Evolutionary conservation across 768 basidiomycete genomes (phyloP).

Genomic region (Rhodocollybia butyracea): DNA sequence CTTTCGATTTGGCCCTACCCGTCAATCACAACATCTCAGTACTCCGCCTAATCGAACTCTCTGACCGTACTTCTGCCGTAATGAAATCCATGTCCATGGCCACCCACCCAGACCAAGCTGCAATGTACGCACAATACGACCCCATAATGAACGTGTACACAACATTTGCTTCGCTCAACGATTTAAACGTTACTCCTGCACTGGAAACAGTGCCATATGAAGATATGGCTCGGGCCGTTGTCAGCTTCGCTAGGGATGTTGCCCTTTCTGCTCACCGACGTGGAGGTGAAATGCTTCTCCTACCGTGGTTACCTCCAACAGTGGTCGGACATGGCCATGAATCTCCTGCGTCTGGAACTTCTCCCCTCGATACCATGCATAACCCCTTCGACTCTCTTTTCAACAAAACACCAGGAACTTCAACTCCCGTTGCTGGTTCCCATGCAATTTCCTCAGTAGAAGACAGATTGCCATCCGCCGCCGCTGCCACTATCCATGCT

Average conservation of each 20-base stretch:
- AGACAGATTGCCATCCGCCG: conserved; percentile 26
- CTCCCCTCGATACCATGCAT: conserved; percentile 16
- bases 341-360: background rate
- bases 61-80: conserved; percentile 85
- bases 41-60: conserved; percentile 80
- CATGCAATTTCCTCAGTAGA: conserved; percentile 16
- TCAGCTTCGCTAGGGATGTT: conserved; percentile 51
- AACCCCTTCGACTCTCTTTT: conserved; percentile 79
- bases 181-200: conserved; percentile 58
- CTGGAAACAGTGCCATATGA: conserved; percentile 77
- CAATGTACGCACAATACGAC: conserved; percentile 37
- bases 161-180: conserved; percentile 73
- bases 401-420: conserved; percentile 27
- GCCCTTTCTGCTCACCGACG: conserved; percentile 15
- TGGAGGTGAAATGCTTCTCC: conserved; percentile 69
- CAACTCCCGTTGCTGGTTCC: conserved; percentile 13
- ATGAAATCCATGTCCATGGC: conserved; percentile 76
- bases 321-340: background rate
- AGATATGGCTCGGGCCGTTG: conserved; percentile 66
- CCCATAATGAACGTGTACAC: conserved; percentile 71
- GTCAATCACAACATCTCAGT: conserved; percentile 25
- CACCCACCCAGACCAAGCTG: conserved; percentile 40
- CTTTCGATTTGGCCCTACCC: background rate
- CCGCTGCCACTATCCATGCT: conserved; percentile 61
- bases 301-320: conserved; percentile 74